Evolutionary conservation across 352 stramenopile species (phyloP), one percentile per base, ranked within the genome.

Genomic region (Globisporangium cylindrosporum): DNA sequence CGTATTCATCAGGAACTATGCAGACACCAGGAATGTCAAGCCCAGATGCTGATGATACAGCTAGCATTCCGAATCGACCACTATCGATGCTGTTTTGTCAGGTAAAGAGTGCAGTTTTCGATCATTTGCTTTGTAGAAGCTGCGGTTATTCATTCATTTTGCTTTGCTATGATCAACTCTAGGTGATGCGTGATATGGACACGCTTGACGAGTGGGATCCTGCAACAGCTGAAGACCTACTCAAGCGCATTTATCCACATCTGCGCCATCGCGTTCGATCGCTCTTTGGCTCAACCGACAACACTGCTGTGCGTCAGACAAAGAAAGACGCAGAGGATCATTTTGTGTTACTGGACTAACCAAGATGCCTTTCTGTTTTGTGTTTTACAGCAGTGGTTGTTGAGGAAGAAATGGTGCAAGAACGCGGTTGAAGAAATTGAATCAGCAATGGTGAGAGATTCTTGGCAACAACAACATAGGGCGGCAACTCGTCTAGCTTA

Each of bases 101-200:
- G 59, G 66, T 71, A 36, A 29, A 25, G 0, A 15, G 0, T 14
- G 5, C 0, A 29, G 32, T n/a, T 20, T 64, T 49, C 8, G 9
- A 59, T 22, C 1, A 8, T 24, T 9, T 25, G 8, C 15, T 12
- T 43, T n/a, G 18, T 15, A 29, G 32, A 32, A 32, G 3, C 12
- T 38, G n/a, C 15, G 5, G n/a, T 6, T 24, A 9, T 6, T 24
- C 43, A 51, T 51, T 51, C 18, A 20, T 51, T 51, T 51, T 8
- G 4, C 29, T 32, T 32, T 8, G 29, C 29, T 32, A 14, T 43
- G 22, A 2, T 51, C 5, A 3, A 25, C 18, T 61, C 7, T 32
- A 71, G 66, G 51, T 71, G 1, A 71, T 71, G 66, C 59, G 27
- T 15, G 66, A 71, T n/a, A 67, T 71, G 66, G 32, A 71, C 51